Evolutionary conservation across 2,329 filamentous ascomycete genomes (phyloP).

Genomic region (Talaromyces pinophilus): DNA sequence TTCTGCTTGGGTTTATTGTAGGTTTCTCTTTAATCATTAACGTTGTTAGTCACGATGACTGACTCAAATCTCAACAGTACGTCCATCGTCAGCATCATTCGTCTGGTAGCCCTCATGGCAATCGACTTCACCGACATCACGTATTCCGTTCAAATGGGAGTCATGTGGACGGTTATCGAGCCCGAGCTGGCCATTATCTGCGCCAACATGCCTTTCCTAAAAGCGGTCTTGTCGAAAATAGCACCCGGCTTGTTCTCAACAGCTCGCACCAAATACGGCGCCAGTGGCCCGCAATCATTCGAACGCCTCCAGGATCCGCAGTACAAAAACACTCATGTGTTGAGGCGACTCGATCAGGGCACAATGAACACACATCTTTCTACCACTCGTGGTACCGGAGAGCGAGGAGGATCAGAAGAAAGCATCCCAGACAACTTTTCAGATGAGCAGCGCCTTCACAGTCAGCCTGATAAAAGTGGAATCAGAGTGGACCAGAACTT

Average conservation of each 20-base stretch:
- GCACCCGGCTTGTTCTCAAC: not conserved
- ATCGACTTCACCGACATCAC: slow-evolving; percentile 9
- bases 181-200: slow-evolving; percentile 3
- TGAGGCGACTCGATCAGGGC: not conserved
- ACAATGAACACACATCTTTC: not conserved
- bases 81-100: not conserved
- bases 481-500: slow-evolving; percentile 1
- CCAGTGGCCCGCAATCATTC: not conserved
- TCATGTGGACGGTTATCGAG: slow-evolving; percentile 11
- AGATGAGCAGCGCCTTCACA: slow-evolving; percentile 1
- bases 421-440: not conserved
- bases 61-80: not conserved
- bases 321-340: not conserved
- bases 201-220: not conserved
- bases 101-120: not conserved
- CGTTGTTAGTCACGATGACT: not conserved
- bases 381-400: not conserved
- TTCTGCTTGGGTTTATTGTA: slow-evolving; percentile 17
- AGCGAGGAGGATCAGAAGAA: not conserved
- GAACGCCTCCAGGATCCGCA: slow-evolving; percentile 1
- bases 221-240: not conserved
- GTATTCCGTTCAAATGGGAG: not conserved
- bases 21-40: not conserved
- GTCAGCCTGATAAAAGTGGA: not conserved
- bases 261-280: not conserved